phyloP scores from a whole-genome alignment of 139 green algal species.

The Trebouxia sp. region DNA sequence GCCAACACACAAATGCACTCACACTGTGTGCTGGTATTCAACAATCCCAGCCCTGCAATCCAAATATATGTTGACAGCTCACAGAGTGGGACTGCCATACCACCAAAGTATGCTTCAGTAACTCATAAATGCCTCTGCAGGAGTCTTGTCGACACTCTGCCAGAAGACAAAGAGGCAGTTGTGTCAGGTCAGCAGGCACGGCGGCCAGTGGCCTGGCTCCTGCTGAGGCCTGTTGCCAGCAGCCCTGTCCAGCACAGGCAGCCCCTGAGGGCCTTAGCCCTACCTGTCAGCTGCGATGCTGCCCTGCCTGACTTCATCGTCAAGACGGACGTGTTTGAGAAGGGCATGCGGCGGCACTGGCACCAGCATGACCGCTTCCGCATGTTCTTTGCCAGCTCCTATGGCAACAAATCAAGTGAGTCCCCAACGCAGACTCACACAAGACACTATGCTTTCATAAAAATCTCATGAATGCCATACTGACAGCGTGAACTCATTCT shows the following conservation, averaged over 20 bases:
- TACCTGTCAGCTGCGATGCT: constrained; percentile 61
- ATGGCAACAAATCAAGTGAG: constrained; percentile 7
- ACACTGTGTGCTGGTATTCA: too few species aligned
- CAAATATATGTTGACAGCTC: neutral
- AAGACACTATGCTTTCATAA: neutral
- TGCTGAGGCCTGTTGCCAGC: constrained; percentile 55
- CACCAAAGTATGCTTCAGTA: too few species aligned
- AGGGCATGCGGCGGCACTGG: constrained; percentile 59
- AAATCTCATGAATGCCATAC: too few species aligned
- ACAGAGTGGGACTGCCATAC: neutral
- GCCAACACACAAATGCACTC: too few species aligned
- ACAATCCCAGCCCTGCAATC: too few species aligned
- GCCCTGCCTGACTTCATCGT: constrained; percentile 81
- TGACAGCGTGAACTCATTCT: too few species aligned
- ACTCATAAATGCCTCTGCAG: constrained; percentile 1
- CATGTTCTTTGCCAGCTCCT: constrained; percentile 76
- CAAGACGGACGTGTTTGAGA: constrained; percentile 49
- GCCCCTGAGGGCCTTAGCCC: constrained; percentile 20
- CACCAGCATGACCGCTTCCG: constrained; percentile 68
- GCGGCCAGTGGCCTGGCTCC: constrained; percentile 72
- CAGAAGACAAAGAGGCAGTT: constrained; percentile 18
- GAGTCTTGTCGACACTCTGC: constrained; percentile 5
- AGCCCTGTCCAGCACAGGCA: constrained; percentile 39
- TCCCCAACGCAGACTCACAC: neutral
- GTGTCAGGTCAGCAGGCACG: constrained; percentile 30